A percentile compares a stretch with the other conserved stretches of the same genome.
phyloP scores from a whole-genome alignment of 352 stramenopile genomes.

The Peronospora farinosa region DNA sequence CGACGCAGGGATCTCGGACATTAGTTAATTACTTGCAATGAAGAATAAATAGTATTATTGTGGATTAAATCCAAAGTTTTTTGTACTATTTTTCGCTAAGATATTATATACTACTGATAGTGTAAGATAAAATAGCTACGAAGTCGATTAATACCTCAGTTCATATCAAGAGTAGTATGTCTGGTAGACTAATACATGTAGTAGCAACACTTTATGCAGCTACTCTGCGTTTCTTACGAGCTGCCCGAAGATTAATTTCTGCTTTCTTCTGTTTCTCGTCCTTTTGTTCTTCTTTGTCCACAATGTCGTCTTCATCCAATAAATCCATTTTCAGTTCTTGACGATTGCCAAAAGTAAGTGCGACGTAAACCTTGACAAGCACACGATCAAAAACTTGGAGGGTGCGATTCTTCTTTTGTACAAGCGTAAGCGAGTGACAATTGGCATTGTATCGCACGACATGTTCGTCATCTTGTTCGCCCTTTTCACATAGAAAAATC shows the following conservation, averaged over 20 bases:
- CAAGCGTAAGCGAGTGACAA: constrained; percentile 53
- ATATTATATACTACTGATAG: no score
- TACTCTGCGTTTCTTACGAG: constrained; percentile 34
- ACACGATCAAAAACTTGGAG: constrained; percentile 80
- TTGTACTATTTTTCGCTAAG: no score
- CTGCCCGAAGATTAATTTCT: constrained; percentile 24
- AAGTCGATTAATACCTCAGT: no score
- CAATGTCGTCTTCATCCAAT: constrained; percentile 36
- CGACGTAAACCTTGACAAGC: constrained; percentile 75
- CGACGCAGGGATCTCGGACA: background rate
- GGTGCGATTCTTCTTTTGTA: constrained; percentile 40
- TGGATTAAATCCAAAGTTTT: no score
- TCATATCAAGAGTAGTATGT: no score
- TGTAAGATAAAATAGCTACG: no score
- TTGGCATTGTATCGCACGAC: constrained; percentile 48
- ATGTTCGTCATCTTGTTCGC: constrained; percentile 51
- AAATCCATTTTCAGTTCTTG: constrained; percentile 84
- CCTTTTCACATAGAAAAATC: constrained; percentile 84
- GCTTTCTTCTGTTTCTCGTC: constrained; percentile 24
- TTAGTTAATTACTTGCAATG: background rate
- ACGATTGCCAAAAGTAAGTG: constrained; percentile 68
- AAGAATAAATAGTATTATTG: no score
- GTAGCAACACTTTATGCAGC: constrained; percentile 13
- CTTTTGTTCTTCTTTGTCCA: constrained; percentile 16
- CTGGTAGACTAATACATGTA: no score